Percentiles rank a stretch among this genome's conserved stretches.
Evolutionary conservation across 495 filamentous ascomycete genomes (phyloP).

Genomic region (Podospora australis): DNA sequence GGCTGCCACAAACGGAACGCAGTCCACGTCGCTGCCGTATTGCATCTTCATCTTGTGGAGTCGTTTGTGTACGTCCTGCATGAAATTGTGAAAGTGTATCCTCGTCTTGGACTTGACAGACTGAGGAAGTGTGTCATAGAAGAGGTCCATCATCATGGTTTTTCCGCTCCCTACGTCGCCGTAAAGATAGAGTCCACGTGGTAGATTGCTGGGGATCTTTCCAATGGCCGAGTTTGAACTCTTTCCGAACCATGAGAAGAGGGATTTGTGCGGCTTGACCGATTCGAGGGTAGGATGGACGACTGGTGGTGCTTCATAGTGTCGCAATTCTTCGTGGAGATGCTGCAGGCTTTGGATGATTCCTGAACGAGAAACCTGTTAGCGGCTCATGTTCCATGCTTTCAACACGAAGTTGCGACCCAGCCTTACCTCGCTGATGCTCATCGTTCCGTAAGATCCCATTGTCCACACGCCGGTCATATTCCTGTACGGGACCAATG

Average conservation of each 20-base stretch:
- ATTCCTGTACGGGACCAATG: slow-evolving; percentile 78
- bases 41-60: slow-evolving; percentile 84
- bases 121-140: slow-evolving; percentile 84
- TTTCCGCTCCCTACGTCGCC: slow-evolving; percentile 97
- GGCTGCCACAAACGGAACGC: slow-evolving; percentile 84
- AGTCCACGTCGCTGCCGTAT: slow-evolving; percentile 86
- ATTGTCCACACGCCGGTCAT: slow-evolving; percentile 67
- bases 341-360: slow-evolving; percentile 86
- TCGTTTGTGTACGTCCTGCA: slow-evolving; percentile 95
- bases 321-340: slow-evolving; percentile 73
- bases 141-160: slow-evolving; percentile 99
- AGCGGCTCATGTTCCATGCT: not conserved
- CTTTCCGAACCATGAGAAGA: slow-evolving; percentile 64
- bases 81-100: slow-evolving; percentile 99
- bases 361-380: slow-evolving; percentile 39
- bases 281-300: slow-evolving; percentile 71
- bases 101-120: slow-evolving; percentile 82
- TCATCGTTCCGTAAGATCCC: slow-evolving; percentile 76
- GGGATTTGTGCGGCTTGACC: slow-evolving; percentile 58
- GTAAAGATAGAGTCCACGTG: slow-evolving; percentile 88
- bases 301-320: slow-evolving; percentile 66
- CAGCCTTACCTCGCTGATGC: slow-evolving; percentile 71
- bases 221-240: slow-evolving; percentile 27
- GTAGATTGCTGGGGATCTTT: slow-evolving; percentile 64
- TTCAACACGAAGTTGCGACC: not conserved